These are phyloP conservation scores for Pseudocercospora musae DNA, from an alignment of 2,329 filamentous ascomycete genomes.

Conservation along the genomic window DNA sequence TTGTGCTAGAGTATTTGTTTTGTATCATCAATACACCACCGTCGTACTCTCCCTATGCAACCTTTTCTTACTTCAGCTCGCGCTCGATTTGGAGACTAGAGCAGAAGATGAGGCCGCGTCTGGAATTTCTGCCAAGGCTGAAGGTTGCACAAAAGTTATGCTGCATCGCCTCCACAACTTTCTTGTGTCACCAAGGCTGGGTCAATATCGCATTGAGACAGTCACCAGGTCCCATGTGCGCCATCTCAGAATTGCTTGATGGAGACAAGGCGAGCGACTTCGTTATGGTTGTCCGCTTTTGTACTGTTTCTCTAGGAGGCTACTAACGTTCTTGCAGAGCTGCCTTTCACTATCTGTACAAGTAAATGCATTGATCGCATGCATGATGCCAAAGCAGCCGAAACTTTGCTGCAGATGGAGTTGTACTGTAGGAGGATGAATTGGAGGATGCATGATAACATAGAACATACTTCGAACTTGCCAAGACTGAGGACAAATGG, in stretches of 20 bases:
- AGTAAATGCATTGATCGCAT: too few species aligned
- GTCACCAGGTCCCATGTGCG: too few species aligned
- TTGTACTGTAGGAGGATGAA: too few species aligned
- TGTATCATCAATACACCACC: neutral
- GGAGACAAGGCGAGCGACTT: slow-evolving; percentile 1
- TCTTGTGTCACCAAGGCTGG: neutral
- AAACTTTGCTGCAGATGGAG: too few species aligned
- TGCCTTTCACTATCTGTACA: too few species aligned
- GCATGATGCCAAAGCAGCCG: too few species aligned
- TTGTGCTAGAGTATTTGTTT: neutral
- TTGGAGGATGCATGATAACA: too few species aligned
- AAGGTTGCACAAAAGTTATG: neutral
- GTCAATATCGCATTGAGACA: neutral
- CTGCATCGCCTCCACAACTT: neutral
- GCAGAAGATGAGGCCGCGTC: neutral
- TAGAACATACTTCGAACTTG: too few species aligned
- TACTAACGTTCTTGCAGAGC: too few species aligned
- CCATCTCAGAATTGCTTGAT: neutral
- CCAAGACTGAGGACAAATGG: too few species aligned
- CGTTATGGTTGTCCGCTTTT: neutral
- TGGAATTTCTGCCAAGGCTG: neutral
- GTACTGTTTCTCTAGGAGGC: too few species aligned
- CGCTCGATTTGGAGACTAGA: neutral
- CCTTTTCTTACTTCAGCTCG: neutral
- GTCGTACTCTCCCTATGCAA: neutral